Percentiles rank a stretch among this genome's conserved stretches.
phyloP scores from a whole-genome alignment of 345 rosid genomes.

The Boechera stricta region DNA sequence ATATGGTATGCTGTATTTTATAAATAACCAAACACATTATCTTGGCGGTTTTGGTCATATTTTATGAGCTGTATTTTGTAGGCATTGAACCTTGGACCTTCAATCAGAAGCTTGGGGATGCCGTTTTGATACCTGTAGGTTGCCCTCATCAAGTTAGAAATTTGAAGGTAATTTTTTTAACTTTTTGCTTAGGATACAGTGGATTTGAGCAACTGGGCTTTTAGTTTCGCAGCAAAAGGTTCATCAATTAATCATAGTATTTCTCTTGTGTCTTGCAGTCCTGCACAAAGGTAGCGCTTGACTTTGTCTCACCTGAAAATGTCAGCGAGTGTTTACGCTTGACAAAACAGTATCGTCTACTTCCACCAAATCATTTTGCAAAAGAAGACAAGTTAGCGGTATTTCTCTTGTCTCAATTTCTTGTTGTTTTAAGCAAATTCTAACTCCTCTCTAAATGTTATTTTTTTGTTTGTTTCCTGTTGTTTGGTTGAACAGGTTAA shows the following conservation, averaged over 20 bases:
- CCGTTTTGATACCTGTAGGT: conserved; percentile 46
- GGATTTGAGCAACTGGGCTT: not conserved
- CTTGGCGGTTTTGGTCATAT: conserved; percentile 1
- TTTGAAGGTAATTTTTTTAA: conserved; percentile 34
- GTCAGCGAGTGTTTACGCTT: conserved; percentile 58
- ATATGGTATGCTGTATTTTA: conserved; percentile 53
- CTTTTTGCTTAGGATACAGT: not conserved
- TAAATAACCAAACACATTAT: not conserved
- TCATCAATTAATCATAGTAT: not conserved
- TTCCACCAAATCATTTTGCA: conserved; percentile 59
- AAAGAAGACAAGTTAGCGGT: conserved; percentile 76
- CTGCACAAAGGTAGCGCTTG: conserved; percentile 70
- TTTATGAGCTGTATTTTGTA: conserved; percentile 12
- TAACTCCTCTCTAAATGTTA: not conserved
- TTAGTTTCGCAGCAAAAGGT: not conserved
- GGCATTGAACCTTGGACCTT: conserved; percentile 51
- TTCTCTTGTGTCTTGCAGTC: conserved; percentile 49
- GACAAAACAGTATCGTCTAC: conserved; percentile 63
- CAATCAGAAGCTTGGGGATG: conserved; percentile 47
- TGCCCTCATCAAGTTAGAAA: conserved; percentile 52
- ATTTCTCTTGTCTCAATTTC: not conserved
- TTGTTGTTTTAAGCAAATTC: not conserved
- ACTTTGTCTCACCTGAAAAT: conserved; percentile 74
- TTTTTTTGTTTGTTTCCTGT: not conserved
- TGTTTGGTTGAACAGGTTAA: conserved; percentile 38